Conservation (phyloP, 352 stramenopile genomes). For the Blastocystis sp. region DNA sequence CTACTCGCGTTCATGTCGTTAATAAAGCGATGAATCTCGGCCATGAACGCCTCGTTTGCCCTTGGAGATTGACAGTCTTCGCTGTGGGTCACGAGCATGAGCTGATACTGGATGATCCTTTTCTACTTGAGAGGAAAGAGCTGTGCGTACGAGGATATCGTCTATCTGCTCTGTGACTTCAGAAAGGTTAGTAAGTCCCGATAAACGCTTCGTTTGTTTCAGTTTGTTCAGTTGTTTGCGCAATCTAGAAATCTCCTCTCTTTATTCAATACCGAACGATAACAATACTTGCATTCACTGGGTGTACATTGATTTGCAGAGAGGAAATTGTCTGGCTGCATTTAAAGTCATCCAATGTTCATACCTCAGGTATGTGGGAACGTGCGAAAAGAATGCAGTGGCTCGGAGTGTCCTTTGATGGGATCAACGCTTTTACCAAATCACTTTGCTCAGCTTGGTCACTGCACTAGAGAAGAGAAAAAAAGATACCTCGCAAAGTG, state of each 20-base stretch:
- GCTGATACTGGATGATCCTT: background rate
- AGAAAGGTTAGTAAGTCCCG: background rate
- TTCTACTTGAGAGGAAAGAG: background rate
- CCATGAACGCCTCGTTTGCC: background rate
- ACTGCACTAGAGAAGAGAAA: background rate
- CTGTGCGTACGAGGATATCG: background rate
- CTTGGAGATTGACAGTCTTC: too few relatives aligned
- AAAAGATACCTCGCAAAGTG: background rate
- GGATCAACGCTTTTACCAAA: background rate
- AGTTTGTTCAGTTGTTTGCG: background rate
- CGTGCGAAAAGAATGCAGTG: slow-evolving; percentile 9
- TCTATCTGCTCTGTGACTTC: background rate
- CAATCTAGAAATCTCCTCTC: background rate
- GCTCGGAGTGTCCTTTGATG: background rate
- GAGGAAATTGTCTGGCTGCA: background rate
- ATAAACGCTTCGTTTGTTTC: background rate
- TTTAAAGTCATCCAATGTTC: background rate
- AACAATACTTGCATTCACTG: background rate
- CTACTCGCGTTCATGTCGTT: background rate
- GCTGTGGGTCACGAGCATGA: background rate
- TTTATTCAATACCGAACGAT: background rate
- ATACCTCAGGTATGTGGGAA: background rate
- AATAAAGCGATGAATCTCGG: background rate
- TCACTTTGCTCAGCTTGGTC: background rate
- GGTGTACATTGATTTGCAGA: background rate